Evolutionary conservation across 2,329 filamentous ascomycete species (phyloP), one percentile per base, ranked within the genome.

Genomic region (Neopestalotiopsis sp.): DNA sequence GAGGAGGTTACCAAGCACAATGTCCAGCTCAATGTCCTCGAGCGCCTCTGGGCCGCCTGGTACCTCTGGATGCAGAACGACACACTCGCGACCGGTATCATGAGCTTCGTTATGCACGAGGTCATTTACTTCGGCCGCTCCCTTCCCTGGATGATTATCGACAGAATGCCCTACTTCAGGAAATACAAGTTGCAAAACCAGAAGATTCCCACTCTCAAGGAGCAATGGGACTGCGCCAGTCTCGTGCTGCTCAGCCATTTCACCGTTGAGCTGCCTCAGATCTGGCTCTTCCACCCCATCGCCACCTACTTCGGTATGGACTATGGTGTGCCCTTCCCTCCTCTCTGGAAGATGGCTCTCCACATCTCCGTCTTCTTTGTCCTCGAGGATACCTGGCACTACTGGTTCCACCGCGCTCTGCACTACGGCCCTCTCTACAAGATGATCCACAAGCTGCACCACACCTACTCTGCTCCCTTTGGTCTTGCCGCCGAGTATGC

Each of bases 51-150:
- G 96, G 92, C 93, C 64, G 89, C 90, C 85, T 98, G 94, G 95
- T 99, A 99, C 81, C 89, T 95, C 17, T 99, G 91, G 88, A 97
- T 98, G 92, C 94, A 97, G 81, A 99, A 99, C 81, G 96, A 99
- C 83, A 91, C 93, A 67, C 90, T 99, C 71, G 96, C 96, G 70
- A 99, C 96, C 3, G 96, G 96, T 70, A 96, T 99, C 85, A 92
- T 98, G 93, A 97, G 94, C 76, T 99, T 99, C 81, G 83, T 92
- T 74, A 94, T 98, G 89, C 96, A 99, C 86, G 96, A 99, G 83
- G 67, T 90, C 56, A 89, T 99, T 77, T 99, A 99, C 86, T 99
- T 98, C 78, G 96, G 96, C 75, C 91, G 96, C 74, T 92, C 85
- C 76, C 79, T 98, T 70, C 96, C 96, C 1, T 99, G 94, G 90